Conservation (phyloP, 139 green algal species). For the Gonium pectorale region DNA sequence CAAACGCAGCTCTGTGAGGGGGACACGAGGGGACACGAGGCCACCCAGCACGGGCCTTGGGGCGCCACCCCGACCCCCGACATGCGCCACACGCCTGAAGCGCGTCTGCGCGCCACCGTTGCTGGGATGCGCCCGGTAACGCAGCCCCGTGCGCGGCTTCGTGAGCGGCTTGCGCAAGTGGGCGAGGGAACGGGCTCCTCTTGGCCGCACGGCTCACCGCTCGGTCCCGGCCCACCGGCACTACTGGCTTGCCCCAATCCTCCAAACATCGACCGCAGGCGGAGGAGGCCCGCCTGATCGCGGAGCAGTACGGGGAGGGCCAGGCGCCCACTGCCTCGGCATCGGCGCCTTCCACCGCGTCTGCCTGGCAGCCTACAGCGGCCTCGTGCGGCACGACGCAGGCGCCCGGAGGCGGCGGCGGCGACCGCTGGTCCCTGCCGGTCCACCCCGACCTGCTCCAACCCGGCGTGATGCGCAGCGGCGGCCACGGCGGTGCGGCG, state of each 20-base stretch:
- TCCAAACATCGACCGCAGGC: too few species aligned
- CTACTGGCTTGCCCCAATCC: too few species aligned
- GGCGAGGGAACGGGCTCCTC: too few species aligned
- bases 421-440: not conserved
- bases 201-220: too few species aligned
- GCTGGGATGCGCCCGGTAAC: not conserved
- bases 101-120: not conserved
- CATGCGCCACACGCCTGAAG: too few species aligned
- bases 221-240: too few species aligned
- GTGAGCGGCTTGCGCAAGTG: too few species aligned
- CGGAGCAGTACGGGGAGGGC: conserved; percentile 5
- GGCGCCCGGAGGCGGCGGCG: not conserved
- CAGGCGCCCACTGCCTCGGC: not conserved
- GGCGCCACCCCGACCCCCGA: too few species aligned
- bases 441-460: not conserved
- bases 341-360: not conserved
- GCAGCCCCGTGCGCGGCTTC: not conserved
- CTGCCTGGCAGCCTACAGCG: not conserved
- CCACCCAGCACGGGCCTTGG: too few species aligned
- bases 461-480: not conserved
- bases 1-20: too few species aligned
- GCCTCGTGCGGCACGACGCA: too few species aligned
- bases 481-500: not conserved
- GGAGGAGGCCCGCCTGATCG: conserved; percentile 21
- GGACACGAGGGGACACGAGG: too few species aligned